Conservation (phyloP, 164 flowering plant species). For the Saururus chinensis region DNA sequence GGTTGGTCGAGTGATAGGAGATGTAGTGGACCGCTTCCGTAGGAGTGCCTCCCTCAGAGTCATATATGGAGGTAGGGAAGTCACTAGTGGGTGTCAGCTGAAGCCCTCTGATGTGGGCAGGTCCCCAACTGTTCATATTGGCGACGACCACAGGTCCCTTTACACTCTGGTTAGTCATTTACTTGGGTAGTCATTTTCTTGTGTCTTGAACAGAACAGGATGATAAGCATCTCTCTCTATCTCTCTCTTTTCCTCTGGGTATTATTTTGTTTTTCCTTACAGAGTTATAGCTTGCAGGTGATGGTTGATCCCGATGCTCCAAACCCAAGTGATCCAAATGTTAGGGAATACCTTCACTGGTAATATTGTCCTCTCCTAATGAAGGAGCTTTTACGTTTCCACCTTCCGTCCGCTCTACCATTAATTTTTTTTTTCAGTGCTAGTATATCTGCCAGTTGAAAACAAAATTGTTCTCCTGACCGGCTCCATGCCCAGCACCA, state of each 20-base stretch:
- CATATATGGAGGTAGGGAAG: slow-evolving; percentile 20
- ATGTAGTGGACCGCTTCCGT: slow-evolving; percentile 43
- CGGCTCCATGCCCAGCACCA: too few species aligned
- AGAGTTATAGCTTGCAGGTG: slow-evolving; percentile 6
- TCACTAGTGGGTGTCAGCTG: slow-evolving; percentile 47
- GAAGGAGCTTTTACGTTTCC: too few species aligned
- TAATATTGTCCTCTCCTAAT: background rate
- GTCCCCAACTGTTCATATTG: slow-evolving; percentile 31
- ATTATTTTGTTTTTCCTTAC: too few species aligned
- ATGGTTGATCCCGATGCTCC: slow-evolving; percentile 32
- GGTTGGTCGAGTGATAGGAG: slow-evolving; percentile 55
- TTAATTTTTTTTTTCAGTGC: too few species aligned
- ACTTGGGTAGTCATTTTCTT: too few species aligned
- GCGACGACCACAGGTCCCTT: slow-evolving; percentile 43
- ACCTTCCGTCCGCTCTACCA: too few species aligned
- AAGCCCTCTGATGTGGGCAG: slow-evolving; percentile 44
- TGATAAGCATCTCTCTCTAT: background rate
- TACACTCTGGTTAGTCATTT: slow-evolving; percentile 41
- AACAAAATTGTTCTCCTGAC: too few species aligned
- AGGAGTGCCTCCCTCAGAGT: slow-evolving; percentile 30
- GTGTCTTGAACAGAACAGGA: background rate
- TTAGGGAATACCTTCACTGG: slow-evolving; percentile 22
- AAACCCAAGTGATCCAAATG: slow-evolving; percentile 18
- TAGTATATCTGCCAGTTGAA: too few species aligned
- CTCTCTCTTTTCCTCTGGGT: too few species aligned